Evolutionary conservation across 2,329 filamentous ascomycete species (phyloP).

Genomic region (Albifimbria verrucaria): DNA sequence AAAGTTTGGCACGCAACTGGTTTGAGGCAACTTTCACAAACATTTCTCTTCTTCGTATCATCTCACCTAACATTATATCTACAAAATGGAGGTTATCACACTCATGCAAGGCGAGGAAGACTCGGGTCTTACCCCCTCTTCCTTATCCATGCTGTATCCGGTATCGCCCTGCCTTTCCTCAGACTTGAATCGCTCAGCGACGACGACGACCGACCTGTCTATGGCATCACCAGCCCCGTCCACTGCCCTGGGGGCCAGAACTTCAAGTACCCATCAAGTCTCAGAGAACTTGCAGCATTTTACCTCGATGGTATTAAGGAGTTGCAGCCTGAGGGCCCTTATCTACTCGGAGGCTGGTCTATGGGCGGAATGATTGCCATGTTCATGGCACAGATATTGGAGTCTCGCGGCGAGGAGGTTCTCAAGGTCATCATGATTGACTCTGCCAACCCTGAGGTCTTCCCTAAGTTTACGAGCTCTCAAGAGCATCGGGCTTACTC

Average conservation of each 20-base stretch:
- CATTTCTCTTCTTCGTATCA: slow-evolving; percentile 3
- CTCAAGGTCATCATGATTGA: slow-evolving; percentile 21
- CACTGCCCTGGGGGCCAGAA: slow-evolving; percentile 12
- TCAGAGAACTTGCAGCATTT: slow-evolving; percentile 14
- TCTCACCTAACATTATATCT: slow-evolving; percentile 5
- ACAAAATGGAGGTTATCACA: slow-evolving; percentile 17
- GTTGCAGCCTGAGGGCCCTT: slow-evolving; percentile 18
- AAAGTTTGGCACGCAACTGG: too few species aligned
- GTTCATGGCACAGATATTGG: slow-evolving; percentile 18
- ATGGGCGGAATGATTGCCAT: slow-evolving; percentile 22
- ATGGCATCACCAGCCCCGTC: slow-evolving; percentile 18
- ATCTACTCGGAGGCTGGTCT: slow-evolving; percentile 20
- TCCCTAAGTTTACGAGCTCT: slow-evolving; percentile 11
- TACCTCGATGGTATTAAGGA: slow-evolving; percentile 14
- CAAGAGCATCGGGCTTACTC: slow-evolving; percentile 12
- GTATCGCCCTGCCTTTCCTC: slow-evolving; percentile 17
- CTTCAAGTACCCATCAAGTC: slow-evolving; percentile 14
- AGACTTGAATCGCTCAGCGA: slow-evolving; percentile 15
- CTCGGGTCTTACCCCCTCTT: slow-evolving; percentile 15
- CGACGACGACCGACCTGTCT: slow-evolving; percentile 13
- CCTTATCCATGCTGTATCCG: slow-evolving; percentile 18
- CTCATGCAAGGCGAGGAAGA: slow-evolving; percentile 16
- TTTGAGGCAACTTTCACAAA: too few species aligned
- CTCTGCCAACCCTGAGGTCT: slow-evolving; percentile 18
- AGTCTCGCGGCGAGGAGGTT: slow-evolving; percentile 11